phyloP scores from a whole-genome alignment of 331 rosid species.

The Malus hybrid region DNA sequence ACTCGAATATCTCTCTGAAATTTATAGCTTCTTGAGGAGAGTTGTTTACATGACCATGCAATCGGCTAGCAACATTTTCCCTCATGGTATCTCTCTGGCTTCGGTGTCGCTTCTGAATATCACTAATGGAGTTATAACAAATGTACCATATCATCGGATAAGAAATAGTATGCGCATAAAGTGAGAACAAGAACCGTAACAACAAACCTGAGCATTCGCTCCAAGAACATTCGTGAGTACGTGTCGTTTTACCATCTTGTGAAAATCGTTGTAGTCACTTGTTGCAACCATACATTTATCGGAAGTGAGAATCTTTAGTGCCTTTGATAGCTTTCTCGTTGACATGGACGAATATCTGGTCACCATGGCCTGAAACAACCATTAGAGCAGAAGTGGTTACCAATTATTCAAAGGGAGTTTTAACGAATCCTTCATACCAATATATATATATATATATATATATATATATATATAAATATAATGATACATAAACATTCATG shows the following conservation, averaged over 20 bases:
- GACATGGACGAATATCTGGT: conserved; percentile 72
- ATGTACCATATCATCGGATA: neutral
- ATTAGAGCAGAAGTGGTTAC: neutral
- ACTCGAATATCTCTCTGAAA: conserved; percentile 53
- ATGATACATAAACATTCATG: too few relatives aligned
- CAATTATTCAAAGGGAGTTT: neutral
- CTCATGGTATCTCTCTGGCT: conserved; percentile 49
- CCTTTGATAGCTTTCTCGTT: conserved; percentile 60
- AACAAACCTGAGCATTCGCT: conserved; percentile 68
- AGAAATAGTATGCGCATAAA: neutral
- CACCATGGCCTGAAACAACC: conserved; percentile 76
- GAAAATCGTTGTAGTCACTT: conserved; percentile 83
- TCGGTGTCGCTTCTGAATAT: conserved; percentile 64
- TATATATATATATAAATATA: too few relatives aligned
- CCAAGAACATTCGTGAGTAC: conserved; percentile 63
- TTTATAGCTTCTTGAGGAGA: conserved; percentile 41
- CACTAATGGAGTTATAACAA: neutral
- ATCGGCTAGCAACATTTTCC: conserved; percentile 35
- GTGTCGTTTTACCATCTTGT: conserved; percentile 54
- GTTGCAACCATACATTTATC: conserved; percentile 84
- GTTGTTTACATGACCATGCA: conserved; percentile 40
- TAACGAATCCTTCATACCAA: too few relatives aligned
- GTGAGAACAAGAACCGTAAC: neutral
- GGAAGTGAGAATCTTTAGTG: conserved; percentile 52
- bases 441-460: too few relatives aligned